Conservation (phyloP, 352 stramenopile genomes). For the Thraustochytrium striatum region DNA sequence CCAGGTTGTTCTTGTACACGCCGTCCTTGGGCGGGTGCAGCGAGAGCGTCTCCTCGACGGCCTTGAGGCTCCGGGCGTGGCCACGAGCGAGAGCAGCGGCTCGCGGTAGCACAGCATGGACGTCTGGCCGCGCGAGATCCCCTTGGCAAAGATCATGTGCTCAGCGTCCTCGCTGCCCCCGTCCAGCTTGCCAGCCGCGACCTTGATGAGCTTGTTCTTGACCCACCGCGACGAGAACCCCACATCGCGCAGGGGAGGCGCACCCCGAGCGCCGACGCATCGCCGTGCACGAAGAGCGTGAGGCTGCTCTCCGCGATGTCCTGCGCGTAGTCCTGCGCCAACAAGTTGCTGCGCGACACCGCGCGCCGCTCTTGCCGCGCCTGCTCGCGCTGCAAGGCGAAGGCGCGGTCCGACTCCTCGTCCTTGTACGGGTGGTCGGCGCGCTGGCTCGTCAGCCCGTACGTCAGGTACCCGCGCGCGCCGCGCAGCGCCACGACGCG, state of each 20-base stretch:
- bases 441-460: no score
- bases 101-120: slow-evolving; percentile 16
- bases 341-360: neutral
- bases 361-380: neutral
- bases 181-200: slow-evolving; percentile 3
- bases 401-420: no score
- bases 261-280: neutral
- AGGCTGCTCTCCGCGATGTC: slow-evolving; percentile 5
- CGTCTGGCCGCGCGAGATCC: neutral
- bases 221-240: neutral
- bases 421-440: no score
- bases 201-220: slow-evolving; percentile 1
- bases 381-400: no score
- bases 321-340: slow-evolving; percentile 12
- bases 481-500: no score
- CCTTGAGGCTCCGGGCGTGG: neutral
- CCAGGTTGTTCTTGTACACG: neutral
- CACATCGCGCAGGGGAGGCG: neutral
- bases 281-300: slow-evolving; percentile 16
- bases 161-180: neutral
- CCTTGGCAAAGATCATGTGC: neutral
- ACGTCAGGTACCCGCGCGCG: no score
- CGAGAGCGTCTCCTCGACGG: neutral
- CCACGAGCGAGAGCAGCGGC: neutral
- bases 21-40: neutral